Evolutionary conservation across 257 asterid genomes (phyloP).

Genomic region (Solanum tacnaense): DNA sequence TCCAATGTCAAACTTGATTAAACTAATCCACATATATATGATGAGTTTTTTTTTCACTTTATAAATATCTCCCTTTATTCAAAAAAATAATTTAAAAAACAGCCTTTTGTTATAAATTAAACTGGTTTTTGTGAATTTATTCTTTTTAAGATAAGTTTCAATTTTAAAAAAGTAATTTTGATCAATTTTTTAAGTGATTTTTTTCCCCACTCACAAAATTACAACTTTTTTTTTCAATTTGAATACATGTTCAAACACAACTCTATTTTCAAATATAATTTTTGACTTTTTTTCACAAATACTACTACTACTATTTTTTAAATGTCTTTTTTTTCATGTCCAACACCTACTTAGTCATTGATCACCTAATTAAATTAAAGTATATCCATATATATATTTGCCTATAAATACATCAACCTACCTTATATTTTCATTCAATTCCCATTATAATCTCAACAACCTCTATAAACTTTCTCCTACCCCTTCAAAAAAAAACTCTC

Average conservation of each 20-base stretch:
- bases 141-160: not conserved
- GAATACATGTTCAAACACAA: not conserved
- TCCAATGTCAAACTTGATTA: not conserved
- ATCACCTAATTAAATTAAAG: not conserved
- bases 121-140: not conserved
- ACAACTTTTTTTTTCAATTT: not conserved
- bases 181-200: not conserved
- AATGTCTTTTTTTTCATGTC: not conserved
- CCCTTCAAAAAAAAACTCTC: not conserved
- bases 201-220: not conserved
- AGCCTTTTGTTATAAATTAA: not conserved
- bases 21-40: not conserved
- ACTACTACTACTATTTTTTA: not conserved
- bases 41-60: not conserved
- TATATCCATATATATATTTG: not conserved
- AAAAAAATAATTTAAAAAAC: not conserved
- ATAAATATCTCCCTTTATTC: not conserved
- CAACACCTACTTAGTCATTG: not conserved
- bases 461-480: not conserved
- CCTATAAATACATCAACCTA: not conserved
- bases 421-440: not conserved
- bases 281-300: not conserved
- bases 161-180: not conserved
- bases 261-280: not conserved
- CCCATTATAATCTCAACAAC: not conserved